Percentiles rank a stretch among this genome's conserved stretches.
These are phyloP conservation scores for Saturnispora dispora DNA, from an alignment of 805 yeast genomes.

Conservation along the genomic window DNA sequence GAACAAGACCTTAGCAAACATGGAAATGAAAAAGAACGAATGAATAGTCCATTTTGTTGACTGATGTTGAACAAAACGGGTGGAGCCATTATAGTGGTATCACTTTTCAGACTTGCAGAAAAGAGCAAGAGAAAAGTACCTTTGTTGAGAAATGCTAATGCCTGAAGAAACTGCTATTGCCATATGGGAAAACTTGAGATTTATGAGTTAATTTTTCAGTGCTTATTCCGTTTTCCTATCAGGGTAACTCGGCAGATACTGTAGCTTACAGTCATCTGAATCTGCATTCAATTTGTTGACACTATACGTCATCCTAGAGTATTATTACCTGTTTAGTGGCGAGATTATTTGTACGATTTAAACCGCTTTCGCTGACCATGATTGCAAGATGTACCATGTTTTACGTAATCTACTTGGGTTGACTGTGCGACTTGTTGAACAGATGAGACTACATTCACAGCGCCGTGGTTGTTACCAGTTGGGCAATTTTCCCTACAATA, in stretches of 20 bases:
- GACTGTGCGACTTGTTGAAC: no score
- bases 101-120: not conserved
- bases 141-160: not conserved
- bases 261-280: not conserved
- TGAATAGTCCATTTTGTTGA: conserved; percentile 9
- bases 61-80: not conserved
- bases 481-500: not conserved
- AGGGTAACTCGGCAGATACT: not conserved
- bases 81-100: not conserved
- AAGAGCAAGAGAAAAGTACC: not conserved
- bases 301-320: not conserved
- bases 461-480: not conserved
- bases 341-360: not conserved
- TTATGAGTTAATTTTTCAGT: not conserved
- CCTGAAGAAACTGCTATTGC: not conserved
- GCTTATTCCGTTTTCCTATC: not conserved
- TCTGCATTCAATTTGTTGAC: not conserved
- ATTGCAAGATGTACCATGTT: no score
- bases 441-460: no score
- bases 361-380: no score
- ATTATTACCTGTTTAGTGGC: not conserved
- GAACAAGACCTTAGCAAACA: not conserved
- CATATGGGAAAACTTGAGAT: not conserved
- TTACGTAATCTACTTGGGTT: no score
- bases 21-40: conserved; percentile 14